Percentiles rank a stretch among this genome's conserved stretches.
phyloP scores from a whole-genome alignment of 1,139 yeast species.

The Hansenula sp. region DNA sequence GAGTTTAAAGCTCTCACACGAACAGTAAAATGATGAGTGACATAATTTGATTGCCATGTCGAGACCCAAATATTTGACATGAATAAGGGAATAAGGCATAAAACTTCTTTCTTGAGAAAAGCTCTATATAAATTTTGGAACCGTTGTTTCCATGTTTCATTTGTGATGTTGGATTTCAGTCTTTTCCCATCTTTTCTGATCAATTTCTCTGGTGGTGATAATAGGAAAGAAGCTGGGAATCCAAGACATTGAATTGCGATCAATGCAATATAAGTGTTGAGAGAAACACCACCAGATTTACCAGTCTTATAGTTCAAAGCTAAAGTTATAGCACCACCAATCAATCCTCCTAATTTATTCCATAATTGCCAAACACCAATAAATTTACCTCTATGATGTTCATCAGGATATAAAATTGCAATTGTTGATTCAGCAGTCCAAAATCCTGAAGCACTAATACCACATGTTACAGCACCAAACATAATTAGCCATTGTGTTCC shows the following conservation, averaged over 20 bases:
- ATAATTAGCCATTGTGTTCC: constrained; percentile 23
- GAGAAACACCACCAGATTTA: constrained; percentile 18
- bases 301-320: constrained; percentile 16
- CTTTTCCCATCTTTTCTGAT: constrained; percentile 19
- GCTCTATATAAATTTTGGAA: constrained; percentile 8
- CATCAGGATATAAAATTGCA: constrained; percentile 22
- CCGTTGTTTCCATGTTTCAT: constrained; percentile 9
- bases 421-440: constrained; percentile 25
- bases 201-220: constrained; percentile 23
- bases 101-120: constrained; percentile 7
- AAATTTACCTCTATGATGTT: constrained; percentile 21
- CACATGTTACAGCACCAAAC: constrained; percentile 22
- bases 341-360: constrained; percentile 22
- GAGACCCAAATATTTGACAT: constrained; percentile 18
- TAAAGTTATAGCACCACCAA: constrained; percentile 23
- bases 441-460: constrained; percentile 22
- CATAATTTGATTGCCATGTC: constrained; percentile 24
- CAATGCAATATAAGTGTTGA: constrained; percentile 23
- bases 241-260: constrained; percentile 24
- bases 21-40: constrained; percentile 23
- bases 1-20: constrained; percentile 23
- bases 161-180: constrained; percentile 12
- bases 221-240: constrained; percentile 16
- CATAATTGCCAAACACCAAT: constrained; percentile 24
- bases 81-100: constrained; percentile 10